These are phyloP conservation scores for Suillus weaverae DNA, from an alignment of 768 basidiomycete genomes.

Conservation along the genomic window DNA sequence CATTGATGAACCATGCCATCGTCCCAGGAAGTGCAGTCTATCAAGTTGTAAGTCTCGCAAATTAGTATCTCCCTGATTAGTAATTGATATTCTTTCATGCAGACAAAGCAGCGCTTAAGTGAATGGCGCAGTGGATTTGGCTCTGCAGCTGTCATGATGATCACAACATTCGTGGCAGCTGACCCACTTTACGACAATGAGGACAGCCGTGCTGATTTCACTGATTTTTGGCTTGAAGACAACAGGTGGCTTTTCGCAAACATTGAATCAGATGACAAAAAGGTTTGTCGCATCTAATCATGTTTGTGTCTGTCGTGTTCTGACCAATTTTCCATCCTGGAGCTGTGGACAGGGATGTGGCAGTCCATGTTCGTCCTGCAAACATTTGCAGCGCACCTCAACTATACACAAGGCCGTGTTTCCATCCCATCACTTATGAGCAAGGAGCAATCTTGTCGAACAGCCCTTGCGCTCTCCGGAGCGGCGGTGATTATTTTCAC, in stretches of 20 bases:
- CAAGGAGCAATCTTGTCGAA: background rate
- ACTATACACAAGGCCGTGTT: slow-evolving; percentile 10
- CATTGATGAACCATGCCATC: background rate
- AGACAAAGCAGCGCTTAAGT: slow-evolving; percentile 1
- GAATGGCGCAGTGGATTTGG: slow-evolving; percentile 2
- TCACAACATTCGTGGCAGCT: background rate
- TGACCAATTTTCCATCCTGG: too few relatives aligned
- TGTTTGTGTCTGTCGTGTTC: background rate
- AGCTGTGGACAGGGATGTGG: slow-evolving; percentile 16
- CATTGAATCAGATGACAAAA: background rate
- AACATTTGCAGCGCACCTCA: slow-evolving; percentile 5
- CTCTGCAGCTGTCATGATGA: slow-evolving; percentile 2
- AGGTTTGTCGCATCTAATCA: background rate
- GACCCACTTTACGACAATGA: background rate
- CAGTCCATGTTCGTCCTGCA: slow-evolving; percentile 3
- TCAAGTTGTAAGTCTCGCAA: background rate
- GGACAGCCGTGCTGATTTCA: background rate
- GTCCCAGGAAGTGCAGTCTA: background rate
- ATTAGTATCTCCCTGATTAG: background rate
- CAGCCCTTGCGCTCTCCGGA: background rate
- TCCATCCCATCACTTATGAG: background rate
- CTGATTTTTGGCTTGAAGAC: background rate
- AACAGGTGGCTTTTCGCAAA: slow-evolving; percentile 2
- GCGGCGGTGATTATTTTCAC: background rate
- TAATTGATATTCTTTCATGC: background rate